Percentiles rank a stretch among this genome's conserved stretches.
Conservation (phyloP, 768 basidiomycete genomes). For the Amyloporia xantha region DNA sequence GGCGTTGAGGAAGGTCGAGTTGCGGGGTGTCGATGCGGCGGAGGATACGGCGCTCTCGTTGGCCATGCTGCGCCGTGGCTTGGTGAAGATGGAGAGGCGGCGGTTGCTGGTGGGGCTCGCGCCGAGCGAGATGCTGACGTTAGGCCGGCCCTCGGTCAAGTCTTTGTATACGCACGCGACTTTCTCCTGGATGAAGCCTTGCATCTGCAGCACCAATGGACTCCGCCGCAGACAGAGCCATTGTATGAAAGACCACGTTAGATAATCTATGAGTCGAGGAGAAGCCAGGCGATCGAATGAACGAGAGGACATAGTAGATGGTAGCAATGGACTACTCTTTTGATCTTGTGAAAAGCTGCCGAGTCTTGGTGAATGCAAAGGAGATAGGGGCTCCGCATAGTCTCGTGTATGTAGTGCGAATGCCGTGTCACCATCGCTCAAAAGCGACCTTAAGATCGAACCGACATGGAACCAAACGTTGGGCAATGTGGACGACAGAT, state of each 20-base stretch:
- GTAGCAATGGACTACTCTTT: conserved; percentile 15
- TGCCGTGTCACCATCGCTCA: conserved; percentile 54
- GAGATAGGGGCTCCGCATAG: conserved; percentile 44
- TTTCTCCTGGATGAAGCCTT: conserved; percentile 60
- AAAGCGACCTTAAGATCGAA: conserved; percentile 39
- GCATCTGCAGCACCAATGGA: conserved; percentile 61
- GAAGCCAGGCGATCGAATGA: conserved; percentile 20
- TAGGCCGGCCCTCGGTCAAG: conserved; percentile 26
- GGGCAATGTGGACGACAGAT: conserved; percentile 47
- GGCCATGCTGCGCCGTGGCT: conserved; percentile 43
- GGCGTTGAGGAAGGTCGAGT: conserved; percentile 32
- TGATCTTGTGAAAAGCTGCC: conserved; percentile 13
- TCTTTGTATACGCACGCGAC: conserved; percentile 47
- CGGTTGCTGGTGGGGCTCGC: conserved; percentile 22
- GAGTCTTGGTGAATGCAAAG: conserved; percentile 38
- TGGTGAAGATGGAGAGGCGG: conserved; percentile 46
- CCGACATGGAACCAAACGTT: conserved; percentile 63
- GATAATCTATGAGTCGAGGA: conserved; percentile 64
- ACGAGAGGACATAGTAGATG: conserved; percentile 19
- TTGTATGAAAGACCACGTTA: conserved; percentile 67
- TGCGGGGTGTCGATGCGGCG: conserved; percentile 36
- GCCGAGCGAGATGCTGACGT: conserved; percentile 4
- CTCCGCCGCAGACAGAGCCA: conserved; percentile 55
- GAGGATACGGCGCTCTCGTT: conserved; percentile 18
- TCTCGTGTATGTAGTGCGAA: conserved; percentile 45